Evolutionary conservation across 805 yeast species (phyloP).

Genomic region (Suhomyces vadensis): DNA sequence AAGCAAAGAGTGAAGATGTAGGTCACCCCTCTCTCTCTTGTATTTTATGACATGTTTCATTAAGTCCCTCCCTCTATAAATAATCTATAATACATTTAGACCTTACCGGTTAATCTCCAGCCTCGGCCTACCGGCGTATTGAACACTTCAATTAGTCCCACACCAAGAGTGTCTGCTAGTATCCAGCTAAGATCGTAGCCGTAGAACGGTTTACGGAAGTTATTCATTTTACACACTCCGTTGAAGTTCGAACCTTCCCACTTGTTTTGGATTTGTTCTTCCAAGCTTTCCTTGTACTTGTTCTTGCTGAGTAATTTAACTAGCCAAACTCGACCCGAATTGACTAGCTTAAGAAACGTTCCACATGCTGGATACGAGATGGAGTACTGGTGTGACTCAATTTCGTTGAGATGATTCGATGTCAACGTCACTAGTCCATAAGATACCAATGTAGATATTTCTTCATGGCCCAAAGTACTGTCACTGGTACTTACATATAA

Average conservation of each 20-base stretch:
- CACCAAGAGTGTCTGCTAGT: conserved; percentile 51
- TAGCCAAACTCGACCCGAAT: conserved; percentile 47
- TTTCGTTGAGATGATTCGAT: conserved; percentile 44
- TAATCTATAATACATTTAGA: conserved; percentile 23
- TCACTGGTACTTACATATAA: conserved; percentile 25
- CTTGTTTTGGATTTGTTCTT: conserved; percentile 40
- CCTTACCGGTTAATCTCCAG: conserved; percentile 56
- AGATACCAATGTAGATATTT: conserved; percentile 35
- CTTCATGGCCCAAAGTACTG: conserved; percentile 20
- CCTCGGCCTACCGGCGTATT: conserved; percentile 58
- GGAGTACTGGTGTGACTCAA: conserved; percentile 41
- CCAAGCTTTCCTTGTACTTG: conserved; percentile 45
- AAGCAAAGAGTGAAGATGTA: conserved; percentile 50
- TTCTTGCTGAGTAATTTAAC: conserved; percentile 36
- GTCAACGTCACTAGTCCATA: conserved; percentile 48
- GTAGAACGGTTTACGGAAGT: conserved; percentile 48
- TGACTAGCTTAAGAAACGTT: conserved; percentile 44
- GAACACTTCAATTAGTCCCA: conserved; percentile 53
- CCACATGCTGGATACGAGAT: conserved; percentile 55
- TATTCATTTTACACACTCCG: conserved; percentile 34
- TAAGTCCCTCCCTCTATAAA: background rate
- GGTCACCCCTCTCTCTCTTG: background rate
- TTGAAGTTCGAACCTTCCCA: conserved; percentile 43
- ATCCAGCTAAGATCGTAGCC: conserved; percentile 54
- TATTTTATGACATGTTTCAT: background rate